Base-by-base conservation (phyloP, 768 basidiomycete genomes). In the Dioszegia aurantiaca region DNA sequence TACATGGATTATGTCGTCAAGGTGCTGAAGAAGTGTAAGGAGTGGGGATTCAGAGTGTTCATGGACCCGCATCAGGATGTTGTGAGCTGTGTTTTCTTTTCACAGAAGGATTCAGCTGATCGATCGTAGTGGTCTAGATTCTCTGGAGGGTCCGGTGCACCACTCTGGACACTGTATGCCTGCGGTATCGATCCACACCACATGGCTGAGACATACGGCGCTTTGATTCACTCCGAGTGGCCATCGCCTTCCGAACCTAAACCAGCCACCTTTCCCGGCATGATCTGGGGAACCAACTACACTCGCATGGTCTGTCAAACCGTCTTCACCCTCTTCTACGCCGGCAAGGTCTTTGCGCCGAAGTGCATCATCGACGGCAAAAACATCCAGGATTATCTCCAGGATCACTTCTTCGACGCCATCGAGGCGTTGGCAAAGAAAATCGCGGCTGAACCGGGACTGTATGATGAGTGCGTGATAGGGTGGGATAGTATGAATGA, bases 401-500 rank as follows among this genome's bases (percentile, higher is more conserved):
- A 94, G 69, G 77, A 80, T 0, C 89, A 90, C 69, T 94, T 82
- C 72, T 85, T 90, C 68, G 81, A 81, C n/a, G 89, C 92, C 0
- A 82, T 88, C 62, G 87, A 84, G 0, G 77, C 77, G 14, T 80
- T 94, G 23, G 90, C 88, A 0, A 85, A 89, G 73, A 81, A 82
- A 42, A 87, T 95, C 48, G 47, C 80, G 2, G 85, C 84, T 6
- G 86, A 85, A 0, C 86, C 85, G 0, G 86, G 83, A 26, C 76
- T 97, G 31, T 75, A 87, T 19, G 92, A 98, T 23, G 84, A 85
- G 31, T 90, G 90, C 64, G 83, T 99, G 9, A 86, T 98, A 48
- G 94, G 94, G 0, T 97, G 94, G 94, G 94, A 99, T 73, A 87
- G 86, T 67, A 79, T 95, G 77, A 98, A 99, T 74, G 94, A 99